Percentiles rank a stretch among this genome's conserved stretches.
Evolutionary conservation across 805 yeast genomes (phyloP).

Genomic region (Zygotorulaspora chibaensis): DNA sequence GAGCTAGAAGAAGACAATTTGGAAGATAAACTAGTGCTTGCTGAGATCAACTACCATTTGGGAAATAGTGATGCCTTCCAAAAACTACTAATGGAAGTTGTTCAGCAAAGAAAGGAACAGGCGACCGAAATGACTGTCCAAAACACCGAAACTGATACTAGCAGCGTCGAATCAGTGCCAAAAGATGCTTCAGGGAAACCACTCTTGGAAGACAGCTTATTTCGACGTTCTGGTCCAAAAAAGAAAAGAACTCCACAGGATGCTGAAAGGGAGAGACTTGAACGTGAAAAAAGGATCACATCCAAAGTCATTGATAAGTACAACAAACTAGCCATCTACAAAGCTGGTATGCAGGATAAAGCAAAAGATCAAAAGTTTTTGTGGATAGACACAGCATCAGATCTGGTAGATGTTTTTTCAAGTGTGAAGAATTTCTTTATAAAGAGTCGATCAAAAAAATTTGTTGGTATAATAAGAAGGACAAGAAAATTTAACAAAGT

Average conservation of each 20-base stretch:
- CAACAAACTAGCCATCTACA: slow-evolving; percentile 50
- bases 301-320: slow-evolving; percentile 54
- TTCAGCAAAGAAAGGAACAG: slow-evolving; percentile 36
- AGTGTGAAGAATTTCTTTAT: slow-evolving; percentile 76
- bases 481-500: slow-evolving; percentile 58
- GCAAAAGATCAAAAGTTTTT: slow-evolving; percentile 61
- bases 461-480: slow-evolving; percentile 62
- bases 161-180: slow-evolving; percentile 1
- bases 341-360: slow-evolving; percentile 44
- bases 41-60: slow-evolving; percentile 71
- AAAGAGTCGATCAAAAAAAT: slow-evolving; percentile 63
- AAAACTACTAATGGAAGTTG: slow-evolving; percentile 50
- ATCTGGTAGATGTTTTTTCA: slow-evolving; percentile 76
- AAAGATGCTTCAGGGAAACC: slow-evolving; percentile 27
- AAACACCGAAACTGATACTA: slow-evolving; percentile 11
- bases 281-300: slow-evolving; percentile 54
- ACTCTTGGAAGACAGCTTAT: slow-evolving; percentile 31
- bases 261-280: slow-evolving; percentile 43
- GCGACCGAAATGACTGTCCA: slow-evolving; percentile 20
- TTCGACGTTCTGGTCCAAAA: slow-evolving; percentile 24
- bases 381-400: slow-evolving; percentile 83
- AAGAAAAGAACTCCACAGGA: slow-evolving; percentile 34
- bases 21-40: slow-evolving; percentile 72
- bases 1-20: slow-evolving; percentile 57
- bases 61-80: slow-evolving; percentile 59